Percentiles rank a stretch among this genome's conserved stretches.
phyloP scores from a whole-genome alignment of 495 filamentous ascomycete species.

The Tuber microsphaerosporum region DNA sequence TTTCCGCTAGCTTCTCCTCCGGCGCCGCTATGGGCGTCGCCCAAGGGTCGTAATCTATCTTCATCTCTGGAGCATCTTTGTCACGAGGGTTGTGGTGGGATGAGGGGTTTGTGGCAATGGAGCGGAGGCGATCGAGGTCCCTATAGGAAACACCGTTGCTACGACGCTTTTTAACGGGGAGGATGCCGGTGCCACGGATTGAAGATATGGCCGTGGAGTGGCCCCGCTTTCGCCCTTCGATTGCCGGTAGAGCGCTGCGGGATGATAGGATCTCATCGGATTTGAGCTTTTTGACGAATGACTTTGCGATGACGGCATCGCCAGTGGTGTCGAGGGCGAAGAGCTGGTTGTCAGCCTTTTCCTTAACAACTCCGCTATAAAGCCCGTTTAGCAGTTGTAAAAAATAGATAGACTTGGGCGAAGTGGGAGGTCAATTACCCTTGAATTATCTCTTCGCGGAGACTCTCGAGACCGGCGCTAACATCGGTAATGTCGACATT shows the following conservation, averaged over 20 bases:
- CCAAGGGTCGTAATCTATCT: slow-evolving; percentile 69
- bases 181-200: slow-evolving; percentile 52
- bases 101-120: slow-evolving; percentile 52
- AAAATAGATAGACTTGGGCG: background rate
- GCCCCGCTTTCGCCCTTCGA: slow-evolving; percentile 67
- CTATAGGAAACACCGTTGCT: slow-evolving; percentile 70
- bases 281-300: slow-evolving; percentile 62
- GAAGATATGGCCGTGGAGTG: slow-evolving; percentile 45
- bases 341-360: slow-evolving; percentile 51
- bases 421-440: slow-evolving; percentile 52
- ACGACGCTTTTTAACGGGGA: slow-evolving; percentile 64
- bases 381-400: slow-evolving; percentile 31
- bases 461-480: slow-evolving; percentile 68
- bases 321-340: slow-evolving; percentile 77
- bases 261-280: slow-evolving; percentile 82
- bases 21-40: slow-evolving; percentile 46
- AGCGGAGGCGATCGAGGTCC: slow-evolving; percentile 67
- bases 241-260: slow-evolving; percentile 69
- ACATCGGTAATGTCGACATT: slow-evolving; percentile 89
- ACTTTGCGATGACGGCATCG: slow-evolving; percentile 54
- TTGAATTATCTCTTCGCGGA: slow-evolving; percentile 80
- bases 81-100: background rate
- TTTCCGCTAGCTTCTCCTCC: slow-evolving; percentile 47
- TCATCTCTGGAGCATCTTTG: slow-evolving; percentile 42
- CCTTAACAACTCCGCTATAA: slow-evolving; percentile 69